Evolutionary conservation across 2,329 filamentous ascomycete genomes (phyloP).

Genomic region (Neocatenulostroma microsporum): DNA sequence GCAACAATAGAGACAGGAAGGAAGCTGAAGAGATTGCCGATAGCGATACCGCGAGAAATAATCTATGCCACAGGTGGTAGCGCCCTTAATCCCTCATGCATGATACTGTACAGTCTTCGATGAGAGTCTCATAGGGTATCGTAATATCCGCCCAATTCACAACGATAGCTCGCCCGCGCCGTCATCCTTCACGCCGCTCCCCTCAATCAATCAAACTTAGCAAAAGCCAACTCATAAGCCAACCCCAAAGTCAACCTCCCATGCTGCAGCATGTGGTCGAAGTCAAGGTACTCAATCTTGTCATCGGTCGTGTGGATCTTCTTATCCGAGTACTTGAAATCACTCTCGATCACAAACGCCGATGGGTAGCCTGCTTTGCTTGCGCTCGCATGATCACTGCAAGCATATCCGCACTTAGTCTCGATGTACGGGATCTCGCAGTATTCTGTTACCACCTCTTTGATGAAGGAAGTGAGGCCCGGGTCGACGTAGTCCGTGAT

Average conservation of each 20-base stretch:
- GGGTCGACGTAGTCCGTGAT: constrained; percentile 87
- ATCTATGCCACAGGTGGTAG: too few species aligned
- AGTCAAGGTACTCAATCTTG: constrained; percentile 63
- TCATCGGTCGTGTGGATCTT: constrained; percentile 66
- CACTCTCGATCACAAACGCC: constrained; percentile 68
- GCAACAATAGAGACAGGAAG: too few species aligned
- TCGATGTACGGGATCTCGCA: constrained; percentile 80
- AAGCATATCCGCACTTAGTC: constrained; percentile 84
- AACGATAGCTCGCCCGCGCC: too few species aligned
- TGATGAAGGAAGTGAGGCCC: constrained; percentile 80
- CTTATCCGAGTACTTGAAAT: constrained; percentile 56
- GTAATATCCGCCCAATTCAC: too few species aligned
- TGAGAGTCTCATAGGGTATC: too few species aligned
- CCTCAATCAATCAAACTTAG: constrained; percentile 54
- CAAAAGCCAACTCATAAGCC: constrained; percentile 75
- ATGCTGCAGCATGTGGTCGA: constrained; percentile 89
- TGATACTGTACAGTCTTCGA: too few species aligned
- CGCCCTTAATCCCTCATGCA: too few species aligned
- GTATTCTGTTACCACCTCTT: constrained; percentile 77
- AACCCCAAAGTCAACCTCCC: constrained; percentile 75
- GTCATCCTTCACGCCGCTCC: too few species aligned
- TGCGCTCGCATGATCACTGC: constrained; percentile 66
- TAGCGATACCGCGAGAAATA: too few species aligned
- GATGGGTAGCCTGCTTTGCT: constrained; percentile 67
- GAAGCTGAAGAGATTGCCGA: too few species aligned